Base-by-base conservation (phyloP, 441 rosid species). In the Brassica balearica region DNA sequence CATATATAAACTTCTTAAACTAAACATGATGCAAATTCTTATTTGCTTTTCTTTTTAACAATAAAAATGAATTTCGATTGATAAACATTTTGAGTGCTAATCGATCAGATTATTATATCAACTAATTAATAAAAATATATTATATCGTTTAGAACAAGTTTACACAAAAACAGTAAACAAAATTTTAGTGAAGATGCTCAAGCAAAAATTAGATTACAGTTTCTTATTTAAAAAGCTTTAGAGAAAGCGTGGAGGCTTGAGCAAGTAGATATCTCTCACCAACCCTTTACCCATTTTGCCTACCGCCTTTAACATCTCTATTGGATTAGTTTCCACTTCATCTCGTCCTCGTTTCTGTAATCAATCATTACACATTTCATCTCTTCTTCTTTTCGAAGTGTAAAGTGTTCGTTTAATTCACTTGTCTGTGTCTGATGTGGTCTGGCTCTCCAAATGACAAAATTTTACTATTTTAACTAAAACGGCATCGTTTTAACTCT, bases 261-360 rank as follows among this genome's bases (percentile, higher is more conserved):
- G 86, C 77, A 87, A 74, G 77, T 91, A 80, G 56, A 92, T 78
- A 73, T 92, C 89, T 73, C 90, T 85, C 69, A 93, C 94, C 38
- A 95, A 83, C 65, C 99, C 98, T 86, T 91, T 91, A 77, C 99
- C 99, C 55, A 83, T 77, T 83, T 93, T 89, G 25, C 98, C 91
- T 2, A 86, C 84, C 9, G 83, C 79, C 77, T 83, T 93, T 72
- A 95, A 82, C 77, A 85, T 66, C 73, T 84, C 83, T 64, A 77
- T 81, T 3, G 90, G 89, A 76, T 86, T 81, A 22, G 77, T 81
- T 60, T 59, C 85, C 2, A 34, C 78, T 19, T 61, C 92, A 1
- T 87, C 90, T 34, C 90, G 81, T 67, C 76, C 87, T 32, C 98
- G 89, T 84, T 95, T 95, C 98, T 91, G 88, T 36, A 69, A 75